These are phyloP conservation scores for Nemania bipapillata DNA, from an alignment of 2,329 filamentous ascomycete species.

Conservation along the genomic window DNA sequence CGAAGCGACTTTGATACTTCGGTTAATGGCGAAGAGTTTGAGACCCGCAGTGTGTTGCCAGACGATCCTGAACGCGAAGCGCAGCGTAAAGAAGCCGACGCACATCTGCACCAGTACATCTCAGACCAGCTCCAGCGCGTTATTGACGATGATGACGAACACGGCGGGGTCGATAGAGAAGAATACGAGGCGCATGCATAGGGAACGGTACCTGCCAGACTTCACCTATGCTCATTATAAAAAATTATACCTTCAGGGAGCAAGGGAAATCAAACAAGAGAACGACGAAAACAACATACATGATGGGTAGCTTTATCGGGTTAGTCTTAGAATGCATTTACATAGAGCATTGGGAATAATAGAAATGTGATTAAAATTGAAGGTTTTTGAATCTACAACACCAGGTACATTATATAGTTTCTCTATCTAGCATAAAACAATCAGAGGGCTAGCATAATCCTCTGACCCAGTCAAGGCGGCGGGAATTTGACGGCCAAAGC, in stretches of 20 bases:
- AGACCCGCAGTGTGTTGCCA: slow-evolving; percentile 59
- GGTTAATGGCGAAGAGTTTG: slow-evolving; percentile 60
- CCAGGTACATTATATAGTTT: neutral
- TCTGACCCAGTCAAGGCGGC: neutral
- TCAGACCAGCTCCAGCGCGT: slow-evolving; percentile 81
- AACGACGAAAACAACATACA: neutral
- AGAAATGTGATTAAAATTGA: slow-evolving; percentile 21
- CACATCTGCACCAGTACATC: slow-evolving; percentile 83
- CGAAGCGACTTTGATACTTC: slow-evolving; percentile 78
- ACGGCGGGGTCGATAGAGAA: slow-evolving; percentile 46
- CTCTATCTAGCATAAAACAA: neutral
- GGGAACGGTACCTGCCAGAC: neutral
- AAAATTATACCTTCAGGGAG: neutral
- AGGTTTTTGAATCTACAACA: neutral
- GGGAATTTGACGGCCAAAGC: neutral
- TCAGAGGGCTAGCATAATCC: neutral
- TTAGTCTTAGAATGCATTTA: slow-evolving; percentile 5
- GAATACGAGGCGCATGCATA: slow-evolving; percentile 51
- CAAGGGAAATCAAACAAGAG: neutral
- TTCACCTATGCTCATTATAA: neutral
- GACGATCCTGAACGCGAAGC: slow-evolving; percentile 64
- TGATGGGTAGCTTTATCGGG: neutral
- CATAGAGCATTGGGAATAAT: slow-evolving; percentile 11
- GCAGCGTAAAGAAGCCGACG: slow-evolving; percentile 67
- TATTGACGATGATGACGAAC: slow-evolving; percentile 65